Percentiles rank a stretch among this genome's conserved stretches.
Conservation (phyloP, 129 eudicot species). For the Arctium minus region DNA sequence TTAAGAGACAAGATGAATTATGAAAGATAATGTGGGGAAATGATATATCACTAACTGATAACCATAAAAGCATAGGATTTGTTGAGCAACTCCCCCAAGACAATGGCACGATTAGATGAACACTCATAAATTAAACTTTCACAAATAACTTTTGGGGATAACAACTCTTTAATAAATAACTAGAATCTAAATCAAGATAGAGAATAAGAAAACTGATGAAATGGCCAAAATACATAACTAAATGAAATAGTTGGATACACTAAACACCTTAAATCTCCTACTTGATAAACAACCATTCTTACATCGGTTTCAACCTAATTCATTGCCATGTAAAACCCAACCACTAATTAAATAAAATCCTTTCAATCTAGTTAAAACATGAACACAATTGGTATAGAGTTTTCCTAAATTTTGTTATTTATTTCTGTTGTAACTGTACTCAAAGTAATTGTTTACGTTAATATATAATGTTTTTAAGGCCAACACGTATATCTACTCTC, state of each 20-base stretch:
- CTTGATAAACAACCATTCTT: neutral
- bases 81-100: neutral
- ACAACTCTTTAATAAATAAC: neutral
- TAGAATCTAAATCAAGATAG: neutral
- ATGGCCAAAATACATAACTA: neutral
- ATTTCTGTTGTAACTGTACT: neutral
- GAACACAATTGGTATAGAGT: neutral
- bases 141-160: no score
- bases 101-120: no score
- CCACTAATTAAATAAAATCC: neutral
- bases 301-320: neutral
- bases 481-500: no score
- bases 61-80: neutral
- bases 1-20: neutral
- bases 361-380: neutral
- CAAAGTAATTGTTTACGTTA: neutral
- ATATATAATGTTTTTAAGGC: neutral
- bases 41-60: neutral
- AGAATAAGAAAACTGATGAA: neutral
- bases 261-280: neutral
- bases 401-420: neutral
- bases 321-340: neutral
- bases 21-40: neutral
- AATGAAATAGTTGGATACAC: neutral
- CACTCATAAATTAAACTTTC: no score